Percentiles rank a stretch among this genome's conserved stretches.
Conservation (phyloP, 225 moss, liverwort and hornwort genomes). For the Polytrichum commune region DNA sequence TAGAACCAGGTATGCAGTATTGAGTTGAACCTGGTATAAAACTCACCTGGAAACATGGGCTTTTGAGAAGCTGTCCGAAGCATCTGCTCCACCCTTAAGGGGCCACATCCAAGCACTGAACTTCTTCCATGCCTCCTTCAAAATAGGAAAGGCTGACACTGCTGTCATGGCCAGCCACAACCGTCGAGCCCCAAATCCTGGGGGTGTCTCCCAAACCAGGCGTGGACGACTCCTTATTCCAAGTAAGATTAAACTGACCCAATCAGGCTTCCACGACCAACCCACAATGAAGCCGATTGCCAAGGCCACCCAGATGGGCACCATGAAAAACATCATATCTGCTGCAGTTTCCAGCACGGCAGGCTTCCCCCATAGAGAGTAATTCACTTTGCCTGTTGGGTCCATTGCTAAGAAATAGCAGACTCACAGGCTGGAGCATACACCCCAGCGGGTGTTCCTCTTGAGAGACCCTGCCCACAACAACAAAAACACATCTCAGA, state of each 20-base stretch:
- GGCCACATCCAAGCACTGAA: slow-evolving; percentile 96
- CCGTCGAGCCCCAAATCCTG: slow-evolving; percentile 90
- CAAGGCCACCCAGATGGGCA: slow-evolving; percentile 88
- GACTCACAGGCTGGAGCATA: slow-evolving; percentile 7
- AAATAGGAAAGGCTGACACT: slow-evolving; percentile 71
- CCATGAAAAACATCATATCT: slow-evolving; percentile 73
- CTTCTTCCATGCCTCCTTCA: slow-evolving; percentile 72
- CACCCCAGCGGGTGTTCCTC: slow-evolving; percentile 16
- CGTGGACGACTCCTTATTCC: slow-evolving; percentile 72
- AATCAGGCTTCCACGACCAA: slow-evolving; percentile 91
- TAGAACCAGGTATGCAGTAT: too few relatives aligned
- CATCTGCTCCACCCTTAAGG: slow-evolving; percentile 2
- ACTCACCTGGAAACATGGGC: too few relatives aligned
- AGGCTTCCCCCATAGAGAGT: slow-evolving; percentile 63
- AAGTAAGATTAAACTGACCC: slow-evolving; percentile 79
- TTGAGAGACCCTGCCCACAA: too few relatives aligned
- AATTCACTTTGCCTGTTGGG: slow-evolving; percentile 40
- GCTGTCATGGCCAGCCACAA: slow-evolving; percentile 94
- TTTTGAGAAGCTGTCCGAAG: too few relatives aligned
- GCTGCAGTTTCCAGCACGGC: slow-evolving; percentile 78
- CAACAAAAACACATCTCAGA: too few relatives aligned
- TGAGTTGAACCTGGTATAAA: too few relatives aligned
- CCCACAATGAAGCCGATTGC: slow-evolving; percentile 72
- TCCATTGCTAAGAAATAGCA: slow-evolving; percentile 34
- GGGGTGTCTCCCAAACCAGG: slow-evolving; percentile 88